phyloP scores from a whole-genome alignment of 345 rosid species.

The Moringa oleifera region DNA sequence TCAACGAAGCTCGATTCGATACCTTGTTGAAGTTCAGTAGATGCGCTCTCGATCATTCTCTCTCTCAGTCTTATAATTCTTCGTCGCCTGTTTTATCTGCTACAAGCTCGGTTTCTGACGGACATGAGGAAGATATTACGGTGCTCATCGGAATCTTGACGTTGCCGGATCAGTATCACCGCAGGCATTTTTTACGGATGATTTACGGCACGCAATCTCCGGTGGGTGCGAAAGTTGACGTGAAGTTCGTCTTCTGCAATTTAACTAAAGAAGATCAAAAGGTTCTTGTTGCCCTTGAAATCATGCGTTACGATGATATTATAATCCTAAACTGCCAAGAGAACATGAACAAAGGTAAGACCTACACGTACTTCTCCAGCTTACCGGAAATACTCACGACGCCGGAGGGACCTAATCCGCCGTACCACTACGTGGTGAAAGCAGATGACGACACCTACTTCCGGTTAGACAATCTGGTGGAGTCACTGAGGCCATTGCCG shows the following conservation, averaged over 20 bases:
- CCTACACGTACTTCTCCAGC: conserved; percentile 76
- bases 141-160: conserved; percentile 75
- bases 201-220: conserved; percentile 60
- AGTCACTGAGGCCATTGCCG: conserved; percentile 59
- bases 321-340: conserved; percentile 72
- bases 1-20: conserved; percentile 51
- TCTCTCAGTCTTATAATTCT: conserved; percentile 11
- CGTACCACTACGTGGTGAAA: conserved; percentile 88
- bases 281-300: conserved; percentile 77
- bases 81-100: conserved; percentile 14
- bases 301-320: conserved; percentile 78
- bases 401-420: conserved; percentile 40
- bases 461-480: conserved; percentile 44
- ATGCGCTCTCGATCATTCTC: conserved; percentile 32
- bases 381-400: conserved; percentile 37
- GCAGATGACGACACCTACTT: conserved; percentile 70
- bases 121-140: conserved; percentile 34
- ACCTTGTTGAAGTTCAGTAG: conserved; percentile 37
- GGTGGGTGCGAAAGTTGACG: conserved; percentile 49
- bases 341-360: conserved; percentile 90
- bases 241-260: conserved; percentile 91
- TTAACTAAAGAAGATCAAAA: conserved; percentile 83
- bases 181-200: conserved; percentile 65
- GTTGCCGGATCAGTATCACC: conserved; percentile 73
- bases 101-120: conserved; percentile 20